Evolutionary conservation across 805 yeast species (phyloP), one percentile per base, ranked within the genome.

Genomic region (Candida patagonica): DNA sequence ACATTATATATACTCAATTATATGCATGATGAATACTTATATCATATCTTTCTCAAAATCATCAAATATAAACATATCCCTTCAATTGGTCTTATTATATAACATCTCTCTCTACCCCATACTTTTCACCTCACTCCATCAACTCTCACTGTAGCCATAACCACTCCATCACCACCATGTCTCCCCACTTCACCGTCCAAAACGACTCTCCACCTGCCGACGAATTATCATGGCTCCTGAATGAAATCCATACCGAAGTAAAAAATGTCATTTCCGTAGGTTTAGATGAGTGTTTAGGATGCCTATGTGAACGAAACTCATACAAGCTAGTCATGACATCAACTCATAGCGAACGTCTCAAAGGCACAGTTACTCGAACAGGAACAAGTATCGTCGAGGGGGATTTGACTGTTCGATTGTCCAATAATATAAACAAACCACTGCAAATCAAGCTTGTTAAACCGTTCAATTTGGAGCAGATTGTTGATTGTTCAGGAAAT

Each of bases 291-390:
- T 49, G 51, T 30, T 34, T 40, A 30, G 32, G 23, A 2, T 26
- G 50, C 24, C 40, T 49, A 30, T 41, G 48, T 26, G 36, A 24
- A 19, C 40, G 46, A n/a, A 35, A 35, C 19, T 46, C 40, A 10
- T 50, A 41, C 44, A 46, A 46, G 38, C 47, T 50, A 27, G 52
- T 44, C 19, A 46, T 50, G 42, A 43, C 53, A 3, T 43, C 52
- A 9, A 31, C 44, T 26, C 38, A 49, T 15, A 40, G 45, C 16
- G 54, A 50, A 26, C 42, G 44, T n/a, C 40, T 50, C 25, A 50
- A 49, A 30, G 54, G 54, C 12, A 42, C 42, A 2, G 49, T 49
- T 5, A 46, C 47, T 25, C 31, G 51, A 10, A 31, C 38, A 9
- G 52, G 54, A 10, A 26, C 46, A 9, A 35, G 15, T 1, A 22